A percentile compares a stretch with the other conserved stretches of the same genome.
Evolutionary conservation across 768 basidiomycete species (phyloP).

Genomic region (Agaricus blazei): DNA sequence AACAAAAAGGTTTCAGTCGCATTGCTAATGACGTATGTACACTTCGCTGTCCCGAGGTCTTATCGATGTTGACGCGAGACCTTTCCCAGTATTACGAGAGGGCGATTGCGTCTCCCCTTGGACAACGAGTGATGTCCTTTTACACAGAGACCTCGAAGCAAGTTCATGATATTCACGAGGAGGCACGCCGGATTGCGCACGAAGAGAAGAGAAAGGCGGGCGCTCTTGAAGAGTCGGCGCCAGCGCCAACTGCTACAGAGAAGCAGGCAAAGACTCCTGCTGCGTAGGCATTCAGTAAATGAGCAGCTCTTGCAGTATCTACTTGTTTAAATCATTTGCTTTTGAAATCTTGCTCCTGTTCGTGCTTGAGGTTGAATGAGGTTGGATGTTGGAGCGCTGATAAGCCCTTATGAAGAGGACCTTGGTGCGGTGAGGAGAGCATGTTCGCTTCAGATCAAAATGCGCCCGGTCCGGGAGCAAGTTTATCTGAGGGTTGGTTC

Average conservation of each 20-base stretch:
- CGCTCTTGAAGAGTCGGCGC: constrained; percentile 11
- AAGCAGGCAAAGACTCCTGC: no score
- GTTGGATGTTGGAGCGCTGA: no score
- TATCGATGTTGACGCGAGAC: not conserved
- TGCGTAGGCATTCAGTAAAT: no score
- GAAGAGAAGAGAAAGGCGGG: constrained; percentile 39
- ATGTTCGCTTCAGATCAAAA: no score
- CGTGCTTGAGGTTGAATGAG: no score
- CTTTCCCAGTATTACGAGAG: constrained; percentile 65
- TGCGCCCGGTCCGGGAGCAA: no score
- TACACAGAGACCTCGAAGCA: constrained; percentile 90
- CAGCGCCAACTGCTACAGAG: not conserved
- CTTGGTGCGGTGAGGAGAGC: no score
- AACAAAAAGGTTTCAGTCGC: constrained; percentile 74
- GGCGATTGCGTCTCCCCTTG: constrained; percentile 71
- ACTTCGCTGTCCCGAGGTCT: not conserved
- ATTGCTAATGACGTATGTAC: constrained; percentile 57
- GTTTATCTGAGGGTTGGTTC: no score
- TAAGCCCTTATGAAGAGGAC: no score
- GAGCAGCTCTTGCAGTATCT: no score
- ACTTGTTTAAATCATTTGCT: no score
- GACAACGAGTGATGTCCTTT: constrained; percentile 72
- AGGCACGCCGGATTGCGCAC: constrained; percentile 77
- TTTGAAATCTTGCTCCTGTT: no score
- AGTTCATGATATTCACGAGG: constrained; percentile 88